These are phyloP conservation scores for Gynochthodes officinalis DNA, from an alignment of 257 asterid genomes.

Conservation along the genomic window DNA sequence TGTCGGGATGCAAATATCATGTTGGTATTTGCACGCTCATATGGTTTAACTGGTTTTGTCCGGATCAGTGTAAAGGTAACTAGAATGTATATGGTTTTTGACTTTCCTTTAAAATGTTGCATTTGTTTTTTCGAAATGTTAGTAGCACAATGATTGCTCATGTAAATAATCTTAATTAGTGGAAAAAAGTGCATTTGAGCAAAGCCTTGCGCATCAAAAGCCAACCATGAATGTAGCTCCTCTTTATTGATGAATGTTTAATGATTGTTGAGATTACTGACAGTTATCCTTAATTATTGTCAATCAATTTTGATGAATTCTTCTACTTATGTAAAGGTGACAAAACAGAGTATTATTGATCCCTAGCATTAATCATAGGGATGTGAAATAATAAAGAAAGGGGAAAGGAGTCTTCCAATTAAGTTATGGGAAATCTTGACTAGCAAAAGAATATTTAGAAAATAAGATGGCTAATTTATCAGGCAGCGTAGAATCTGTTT, in stretches of 20 bases:
- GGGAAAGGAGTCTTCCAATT: neutral
- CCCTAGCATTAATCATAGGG: neutral
- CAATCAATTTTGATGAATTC: neutral
- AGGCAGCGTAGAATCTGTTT: neutral
- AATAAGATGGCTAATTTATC: neutral
- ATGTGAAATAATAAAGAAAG: neutral
- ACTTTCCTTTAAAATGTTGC: neutral
- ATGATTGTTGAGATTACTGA: neutral
- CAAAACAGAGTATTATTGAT: neutral
- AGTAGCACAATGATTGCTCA: neutral
- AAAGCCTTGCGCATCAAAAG: neutral
- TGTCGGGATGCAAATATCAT: constrained; percentile 81
- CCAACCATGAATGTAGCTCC: neutral
- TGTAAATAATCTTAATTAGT: neutral
- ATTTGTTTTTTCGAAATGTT: neutral
- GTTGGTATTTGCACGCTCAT: constrained; percentile 88
- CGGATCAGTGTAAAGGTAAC: constrained; percentile 90
- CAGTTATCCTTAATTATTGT: neutral
- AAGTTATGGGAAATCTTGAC: neutral
- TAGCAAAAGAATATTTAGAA: neutral
- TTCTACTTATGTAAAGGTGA: neutral
- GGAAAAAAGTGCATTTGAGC: neutral
- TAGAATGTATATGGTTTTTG: neutral
- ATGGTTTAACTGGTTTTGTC: constrained; percentile 88
- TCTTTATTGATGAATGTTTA: neutral